Evolutionary conservation across 768 basidiomycete species (phyloP), one percentile per base, ranked within the genome.

Genomic region (Hydnomerulius pinastri): DNA sequence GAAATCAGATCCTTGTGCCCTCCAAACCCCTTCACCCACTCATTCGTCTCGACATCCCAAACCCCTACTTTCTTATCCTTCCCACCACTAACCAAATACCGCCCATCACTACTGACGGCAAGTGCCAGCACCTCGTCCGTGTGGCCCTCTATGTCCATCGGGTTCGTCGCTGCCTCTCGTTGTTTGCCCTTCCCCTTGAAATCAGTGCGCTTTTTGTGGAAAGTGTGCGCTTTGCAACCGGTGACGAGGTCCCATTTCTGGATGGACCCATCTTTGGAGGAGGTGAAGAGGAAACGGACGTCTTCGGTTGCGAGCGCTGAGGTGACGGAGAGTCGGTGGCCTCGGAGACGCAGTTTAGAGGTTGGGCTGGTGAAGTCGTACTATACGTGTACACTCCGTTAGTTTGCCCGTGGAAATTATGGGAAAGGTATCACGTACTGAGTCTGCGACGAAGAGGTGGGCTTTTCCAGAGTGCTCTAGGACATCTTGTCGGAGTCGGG

Each of bases 261-360:
- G 63, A 99, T 91, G 11, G 79, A 76, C 2, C 96, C 97, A 61
- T 96, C 92, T 65, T 99, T 99, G 8, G 89, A 88, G 0, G 93
- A 74, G 0, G 92, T 92, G 67, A 86, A 98, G n/a, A 98, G 78
- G 62, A 80, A 81, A 46, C 76, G 77, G 12, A 79, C 84, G 23
- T 88, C 83, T 43, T 86, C 80, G 1, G 91, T 86, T 2, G 86
- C 82, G 20, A 87, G 80, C 3, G 94, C 89, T 24, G 85, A 84
- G 1, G 97, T 96, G 10, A 93, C 80, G 7, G 91, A 80, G 48
- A 90, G 77, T 35, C 87, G 78, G 67, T 95, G 91, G 3, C 87
- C 86, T 30, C 83, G 79, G 21, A 80, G 85, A 45, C 80, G 82
- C 44, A 94, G 77, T 60, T 35, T 69, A 66, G 75, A 61, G 47